Percentiles rank a stretch among this genome's conserved stretches.
Conservation (phyloP, 2,329 filamentous ascomycete genomes). For the Aspergillus sp. region DNA sequence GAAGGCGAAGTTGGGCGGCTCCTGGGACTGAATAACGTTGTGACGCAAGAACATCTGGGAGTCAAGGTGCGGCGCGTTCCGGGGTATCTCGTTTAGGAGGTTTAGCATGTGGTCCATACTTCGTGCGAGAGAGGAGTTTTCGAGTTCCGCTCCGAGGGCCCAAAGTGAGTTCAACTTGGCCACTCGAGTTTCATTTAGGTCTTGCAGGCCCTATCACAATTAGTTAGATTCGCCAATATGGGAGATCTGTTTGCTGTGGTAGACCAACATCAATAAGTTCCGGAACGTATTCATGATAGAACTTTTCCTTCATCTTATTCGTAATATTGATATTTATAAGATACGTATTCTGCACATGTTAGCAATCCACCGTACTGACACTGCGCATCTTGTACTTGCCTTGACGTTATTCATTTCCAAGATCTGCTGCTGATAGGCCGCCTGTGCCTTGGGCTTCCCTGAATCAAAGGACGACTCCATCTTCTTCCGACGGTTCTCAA, state of each 20-base stretch:
- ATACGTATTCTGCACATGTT: constrained; percentile 67
- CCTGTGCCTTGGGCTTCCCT: constrained; percentile 78
- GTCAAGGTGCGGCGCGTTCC: constrained; percentile 82
- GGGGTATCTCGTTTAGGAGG: constrained; percentile 69
- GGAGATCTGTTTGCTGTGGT: no score
- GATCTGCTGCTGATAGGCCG: constrained; percentile 83
- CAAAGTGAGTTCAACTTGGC: constrained; percentile 77
- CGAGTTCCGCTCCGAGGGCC: constrained; percentile 69
- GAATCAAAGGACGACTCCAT: constrained; percentile 83
- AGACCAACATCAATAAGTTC: constrained; percentile 73
- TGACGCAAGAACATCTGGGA: constrained; percentile 97
- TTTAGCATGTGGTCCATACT: constrained; percentile 65
- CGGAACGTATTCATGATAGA: constrained; percentile 94
- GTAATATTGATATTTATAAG: constrained; percentile 92
- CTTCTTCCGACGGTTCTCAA: constrained; percentile 92
- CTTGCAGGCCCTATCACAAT: constrained; percentile 58
- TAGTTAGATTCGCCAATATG: no score
- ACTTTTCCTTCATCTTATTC: constrained; percentile 94
- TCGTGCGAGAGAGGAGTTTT: constrained; percentile 66
- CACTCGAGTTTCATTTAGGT: constrained; percentile 83
- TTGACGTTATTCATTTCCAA: constrained; percentile 96
- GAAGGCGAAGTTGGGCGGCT: constrained; percentile 76
- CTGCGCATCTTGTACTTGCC: constrained; percentile 12
- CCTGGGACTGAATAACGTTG: constrained; percentile 73
- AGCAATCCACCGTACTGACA: constrained; percentile 13